Percentiles rank a stretch among this genome's conserved stretches.
phyloP scores from a whole-genome alignment of 2,329 filamentous ascomycete species.

The Westerdykella sp. region DNA sequence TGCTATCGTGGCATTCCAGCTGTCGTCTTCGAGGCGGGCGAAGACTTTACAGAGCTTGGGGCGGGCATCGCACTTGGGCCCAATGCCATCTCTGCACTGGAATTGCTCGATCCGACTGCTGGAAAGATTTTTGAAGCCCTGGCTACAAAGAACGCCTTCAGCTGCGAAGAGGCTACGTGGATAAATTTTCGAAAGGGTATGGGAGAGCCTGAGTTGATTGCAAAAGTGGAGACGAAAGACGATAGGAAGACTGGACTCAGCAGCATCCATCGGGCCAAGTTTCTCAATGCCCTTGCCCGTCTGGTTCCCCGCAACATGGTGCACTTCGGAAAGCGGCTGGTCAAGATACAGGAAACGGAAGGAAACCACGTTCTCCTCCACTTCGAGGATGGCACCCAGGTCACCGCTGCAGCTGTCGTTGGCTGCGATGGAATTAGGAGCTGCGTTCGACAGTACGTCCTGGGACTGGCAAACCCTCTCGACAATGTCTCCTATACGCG shows the following conservation, averaged over 20 bases:
- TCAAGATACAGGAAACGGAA: not conserved
- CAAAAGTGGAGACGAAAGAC: conserved; percentile 17
- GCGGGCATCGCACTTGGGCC: conserved; percentile 53
- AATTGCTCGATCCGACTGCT: conserved; percentile 20
- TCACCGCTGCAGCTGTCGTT: conserved; percentile 47
- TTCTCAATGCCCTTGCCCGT: conserved; percentile 47
- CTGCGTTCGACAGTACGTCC: conserved; percentile 47
- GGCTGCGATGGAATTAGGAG: conserved; percentile 63
- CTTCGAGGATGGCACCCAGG: conserved; percentile 45
- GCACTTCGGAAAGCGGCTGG: conserved; percentile 40
- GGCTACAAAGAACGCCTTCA: conserved; percentile 42
- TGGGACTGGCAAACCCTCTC: conserved; percentile 40
- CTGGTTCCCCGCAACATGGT: conserved; percentile 42
- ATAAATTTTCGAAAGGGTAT: conserved; percentile 32
- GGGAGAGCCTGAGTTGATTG: conserved; percentile 17
- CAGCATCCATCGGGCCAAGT: conserved; percentile 45
- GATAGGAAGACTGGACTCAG: conserved; percentile 19
- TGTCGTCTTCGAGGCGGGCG: conserved; percentile 52
- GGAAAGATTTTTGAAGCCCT: not conserved
- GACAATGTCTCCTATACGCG: conserved; percentile 49
- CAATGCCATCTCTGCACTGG: conserved; percentile 52
- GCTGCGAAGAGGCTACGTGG: conserved; percentile 24
- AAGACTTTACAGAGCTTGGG: conserved; percentile 52
- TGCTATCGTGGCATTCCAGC: conserved; percentile 42
- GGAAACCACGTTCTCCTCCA: conserved; percentile 14